Conservation (phyloP, 1,284 basidiomycete genomes). For the Apiotrichum laibachii region DNA sequence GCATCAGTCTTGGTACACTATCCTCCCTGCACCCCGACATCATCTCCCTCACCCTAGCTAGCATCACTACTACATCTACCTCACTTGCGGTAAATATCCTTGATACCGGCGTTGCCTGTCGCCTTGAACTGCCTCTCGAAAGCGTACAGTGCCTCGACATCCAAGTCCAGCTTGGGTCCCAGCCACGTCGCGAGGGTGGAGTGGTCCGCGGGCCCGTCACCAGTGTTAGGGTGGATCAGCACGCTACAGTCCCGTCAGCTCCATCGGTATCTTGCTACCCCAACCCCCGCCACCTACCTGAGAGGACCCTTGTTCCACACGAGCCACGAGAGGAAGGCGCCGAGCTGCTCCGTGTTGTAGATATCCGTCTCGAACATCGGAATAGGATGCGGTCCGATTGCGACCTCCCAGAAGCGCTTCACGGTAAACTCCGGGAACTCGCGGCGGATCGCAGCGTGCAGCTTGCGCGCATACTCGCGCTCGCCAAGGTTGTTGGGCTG, state of each 20-base stretch:
- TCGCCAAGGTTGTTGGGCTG: conserved; percentile 18
- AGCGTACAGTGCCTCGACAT: conserved; percentile 46
- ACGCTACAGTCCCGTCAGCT: conserved; percentile 54
- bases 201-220: conserved; percentile 60
- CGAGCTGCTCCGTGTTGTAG: conserved; percentile 64
- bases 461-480: conserved; percentile 9
- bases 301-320: conserved; percentile 63
- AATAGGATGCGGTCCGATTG: conserved; percentile 48
- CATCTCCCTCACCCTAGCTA: too few species aligned
- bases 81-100: too few species aligned
- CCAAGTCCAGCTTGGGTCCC: conserved; percentile 60
- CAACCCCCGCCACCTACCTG: conserved; percentile 53
- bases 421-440: conserved; percentile 20
- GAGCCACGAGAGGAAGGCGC: conserved; percentile 64
- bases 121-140: background rate
- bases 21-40: too few species aligned
- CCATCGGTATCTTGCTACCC: too few species aligned
- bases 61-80: too few species aligned
- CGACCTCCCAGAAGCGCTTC: conserved; percentile 14
- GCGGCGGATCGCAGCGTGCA: conserved; percentile 17
- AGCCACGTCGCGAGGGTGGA: conserved; percentile 68
- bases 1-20: too few species aligned
- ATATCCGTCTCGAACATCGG: conserved; percentile 69
- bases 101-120: too few species aligned
- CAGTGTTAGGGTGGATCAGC: conserved; percentile 69